Percentiles rank a stretch among this genome's conserved stretches.
These are phyloP conservation scores for Pseudopithomyces maydicus DNA, from an alignment of 2,329 filamentous ascomycete genomes.

Conservation along the genomic window DNA sequence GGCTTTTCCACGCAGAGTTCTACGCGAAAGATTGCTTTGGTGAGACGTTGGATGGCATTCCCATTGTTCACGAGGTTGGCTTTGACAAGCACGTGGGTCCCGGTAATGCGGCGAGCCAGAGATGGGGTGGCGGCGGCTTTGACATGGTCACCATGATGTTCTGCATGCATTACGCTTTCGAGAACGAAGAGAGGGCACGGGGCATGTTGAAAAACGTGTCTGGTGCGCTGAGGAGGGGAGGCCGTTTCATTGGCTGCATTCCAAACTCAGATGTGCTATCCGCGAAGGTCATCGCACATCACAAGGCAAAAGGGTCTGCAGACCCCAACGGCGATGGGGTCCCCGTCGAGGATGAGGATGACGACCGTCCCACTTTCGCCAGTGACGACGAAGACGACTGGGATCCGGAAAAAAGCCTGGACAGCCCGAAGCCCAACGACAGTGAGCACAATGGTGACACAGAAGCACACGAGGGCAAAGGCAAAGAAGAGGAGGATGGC, in stretches of 20 bases:
- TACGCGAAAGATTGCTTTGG: conserved; percentile 91
- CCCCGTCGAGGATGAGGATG: conserved; percentile 30
- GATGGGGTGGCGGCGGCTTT: conserved; percentile 76
- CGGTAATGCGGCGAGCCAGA: conserved; percentile 62
- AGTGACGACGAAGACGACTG: conserved; percentile 49
- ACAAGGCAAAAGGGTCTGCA: conserved; percentile 56
- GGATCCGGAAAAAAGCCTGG: conserved; percentile 53
- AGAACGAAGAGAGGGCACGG: conserved; percentile 85
- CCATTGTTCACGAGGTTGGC: conserved; percentile 82
- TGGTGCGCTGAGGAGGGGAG: conserved; percentile 87
- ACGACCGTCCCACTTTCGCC: conserved; percentile 39
- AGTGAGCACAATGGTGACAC: conserved; percentile 41
- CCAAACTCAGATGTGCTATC: conserved; percentile 95
- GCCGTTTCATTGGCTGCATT: conserved; percentile 91
- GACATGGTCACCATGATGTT: conserved; percentile 99
- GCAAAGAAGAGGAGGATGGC: conserved; percentile 49
- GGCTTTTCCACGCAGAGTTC: conserved; percentile 84
- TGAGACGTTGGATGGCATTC: conserved; percentile 78
- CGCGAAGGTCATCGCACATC: conserved; percentile 76
- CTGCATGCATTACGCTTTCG: conserved; percentile 98
- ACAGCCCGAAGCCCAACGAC: conserved; percentile 41
- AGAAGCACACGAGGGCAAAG: conserved; percentile 27
- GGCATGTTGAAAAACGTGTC: conserved; percentile 94
- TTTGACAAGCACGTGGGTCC: conserved; percentile 75
- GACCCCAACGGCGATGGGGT: conserved; percentile 42